Base-by-base conservation (phyloP, 2,329 filamentous ascomycete genomes). In the Clarireedia paspali region DNA sequence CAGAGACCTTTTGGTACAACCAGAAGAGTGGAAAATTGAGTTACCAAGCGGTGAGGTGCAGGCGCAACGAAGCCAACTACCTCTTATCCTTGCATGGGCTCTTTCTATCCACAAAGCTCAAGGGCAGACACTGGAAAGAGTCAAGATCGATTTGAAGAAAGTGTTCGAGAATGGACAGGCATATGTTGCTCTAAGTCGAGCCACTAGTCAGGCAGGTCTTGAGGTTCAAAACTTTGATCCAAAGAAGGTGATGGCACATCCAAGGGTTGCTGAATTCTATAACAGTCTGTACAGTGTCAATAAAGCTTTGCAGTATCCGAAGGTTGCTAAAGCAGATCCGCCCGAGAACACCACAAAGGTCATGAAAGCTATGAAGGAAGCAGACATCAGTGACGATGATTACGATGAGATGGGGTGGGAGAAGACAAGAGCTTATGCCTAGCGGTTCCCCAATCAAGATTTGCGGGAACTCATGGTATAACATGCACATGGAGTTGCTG, bases 131-230 rank as follows among this genome's bases (percentile, higher is more conserved):
- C 62, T 70, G 20, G 91, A 95, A 67, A 81, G 92, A 50, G 94
- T 99, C 58, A 95, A 95, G 68, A 94, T 99, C 26, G 91, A 99
- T 68, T 77, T 99, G 0, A 88, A 90, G 30, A 87, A 83, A 59
- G 89, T 96, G 1, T 99, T 99, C 65, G 94, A 99, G 70, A 96
- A 96, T 71, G 94, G 94, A 0, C 94, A 99, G 71, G 94, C 94
- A 5, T 99, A 99, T 68, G 94, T 99, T 51, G 94, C 94, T 51
- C 82, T 99, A 14, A 95, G 89, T 75, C 88, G 94, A 72, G 94
- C 94, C 14, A 95, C 90, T 1, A 88, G 80, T 57, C 91, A 96
- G 74, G 80, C 83, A 17, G 94, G 94, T 0, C 74, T 99, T 20
- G 90, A 96, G 68, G 91, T 99, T 12, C 72, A 92, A 49, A 81